These are phyloP conservation scores for Phaeosphaeria sp. DNA, from an alignment of 2,329 filamentous ascomycete genomes.

Conservation along the genomic window DNA sequence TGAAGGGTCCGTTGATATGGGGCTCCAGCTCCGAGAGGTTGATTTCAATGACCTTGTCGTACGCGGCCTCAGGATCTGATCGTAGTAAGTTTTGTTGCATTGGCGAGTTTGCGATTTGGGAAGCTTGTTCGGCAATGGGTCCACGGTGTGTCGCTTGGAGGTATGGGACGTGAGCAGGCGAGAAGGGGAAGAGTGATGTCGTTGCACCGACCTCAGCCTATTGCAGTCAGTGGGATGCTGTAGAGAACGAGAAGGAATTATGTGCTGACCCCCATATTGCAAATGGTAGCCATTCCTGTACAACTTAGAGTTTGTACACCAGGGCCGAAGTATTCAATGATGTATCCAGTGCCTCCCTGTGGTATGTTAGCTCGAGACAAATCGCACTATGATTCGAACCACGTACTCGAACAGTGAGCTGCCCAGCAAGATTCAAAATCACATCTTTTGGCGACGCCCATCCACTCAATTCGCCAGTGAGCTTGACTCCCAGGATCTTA, in stretches of 20 bases:
- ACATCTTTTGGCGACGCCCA: conserved; percentile 97
- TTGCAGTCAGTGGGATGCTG: not conserved
- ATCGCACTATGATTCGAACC: no score
- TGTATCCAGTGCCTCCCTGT: conserved; percentile 84
- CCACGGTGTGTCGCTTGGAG: conserved; percentile 81
- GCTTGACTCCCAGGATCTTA: conserved; percentile 82
- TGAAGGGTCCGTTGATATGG: conserved; percentile 96
- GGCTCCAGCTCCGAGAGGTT: conserved; percentile 90
- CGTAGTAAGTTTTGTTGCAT: conserved; percentile 70
- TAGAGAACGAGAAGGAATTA: not conserved
- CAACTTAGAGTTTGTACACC: conserved; percentile 88
- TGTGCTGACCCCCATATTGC: conserved; percentile 51
- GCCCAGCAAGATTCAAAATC: conserved; percentile 86
- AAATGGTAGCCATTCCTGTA: conserved; percentile 91
- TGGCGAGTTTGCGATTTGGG: conserved; percentile 64
- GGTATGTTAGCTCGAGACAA: conserved; percentile 18
- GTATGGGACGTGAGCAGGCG: conserved; percentile 81
- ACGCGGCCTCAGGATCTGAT: conserved; percentile 82
- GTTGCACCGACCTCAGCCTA: conserved; percentile 85
- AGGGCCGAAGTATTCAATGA: conserved; percentile 92
- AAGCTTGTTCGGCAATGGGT: conserved; percentile 71
- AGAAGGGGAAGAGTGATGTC: conserved; percentile 94
- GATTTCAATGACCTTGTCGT: conserved; percentile 90
- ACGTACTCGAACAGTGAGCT: conserved; percentile 77
- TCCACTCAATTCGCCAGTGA: conserved; percentile 82